Percentiles rank a stretch among this genome's conserved stretches.
Conservation (phyloP, 768 basidiomycete genomes). For the Termitomyces sp. region DNA sequence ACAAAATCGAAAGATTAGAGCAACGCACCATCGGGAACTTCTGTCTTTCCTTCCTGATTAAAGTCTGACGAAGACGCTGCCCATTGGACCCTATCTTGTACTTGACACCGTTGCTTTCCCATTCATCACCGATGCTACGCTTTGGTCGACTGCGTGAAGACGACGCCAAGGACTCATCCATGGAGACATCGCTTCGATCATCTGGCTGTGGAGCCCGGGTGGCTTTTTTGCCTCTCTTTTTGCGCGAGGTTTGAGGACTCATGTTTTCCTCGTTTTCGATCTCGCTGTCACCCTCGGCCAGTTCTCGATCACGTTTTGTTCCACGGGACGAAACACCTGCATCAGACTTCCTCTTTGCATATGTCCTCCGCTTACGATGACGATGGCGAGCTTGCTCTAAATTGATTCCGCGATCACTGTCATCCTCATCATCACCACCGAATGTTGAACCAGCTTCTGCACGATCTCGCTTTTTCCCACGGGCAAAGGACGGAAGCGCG, state of each 20-base stretch:
- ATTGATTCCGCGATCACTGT: conserved; percentile 31
- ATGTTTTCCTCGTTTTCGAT: conserved; percentile 29
- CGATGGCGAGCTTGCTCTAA: conserved; percentile 37
- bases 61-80: conserved; percentile 59
- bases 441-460: conserved; percentile 69
- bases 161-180: conserved; percentile 43
- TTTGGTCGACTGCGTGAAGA: conserved; percentile 50
- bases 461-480: conserved; percentile 75
- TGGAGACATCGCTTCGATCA: conserved; percentile 39
- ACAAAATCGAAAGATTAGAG: background rate
- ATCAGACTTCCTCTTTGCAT: conserved; percentile 49
- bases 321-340: conserved; percentile 35
- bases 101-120: conserved; percentile 64
- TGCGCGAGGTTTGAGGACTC: conserved; percentile 27
- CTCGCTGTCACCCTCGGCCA: conserved; percentile 41
- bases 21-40: conserved; percentile 67
- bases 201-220: conserved; percentile 24
- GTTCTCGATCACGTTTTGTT: conserved; percentile 63
- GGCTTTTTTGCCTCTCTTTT: conserved; percentile 50
- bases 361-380: conserved; percentile 53
- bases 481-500: conserved; percentile 29
- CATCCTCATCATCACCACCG: conserved; percentile 52
- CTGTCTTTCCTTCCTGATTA: conserved; percentile 67
- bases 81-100: conserved; percentile 73
- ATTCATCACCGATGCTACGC: conserved; percentile 61